A percentile compares a stretch with the other conserved stretches of the same genome.
Evolutionary conservation across 495 filamentous ascomycete genomes (phyloP).

Genomic region (Daldinia vernicosa): DNA sequence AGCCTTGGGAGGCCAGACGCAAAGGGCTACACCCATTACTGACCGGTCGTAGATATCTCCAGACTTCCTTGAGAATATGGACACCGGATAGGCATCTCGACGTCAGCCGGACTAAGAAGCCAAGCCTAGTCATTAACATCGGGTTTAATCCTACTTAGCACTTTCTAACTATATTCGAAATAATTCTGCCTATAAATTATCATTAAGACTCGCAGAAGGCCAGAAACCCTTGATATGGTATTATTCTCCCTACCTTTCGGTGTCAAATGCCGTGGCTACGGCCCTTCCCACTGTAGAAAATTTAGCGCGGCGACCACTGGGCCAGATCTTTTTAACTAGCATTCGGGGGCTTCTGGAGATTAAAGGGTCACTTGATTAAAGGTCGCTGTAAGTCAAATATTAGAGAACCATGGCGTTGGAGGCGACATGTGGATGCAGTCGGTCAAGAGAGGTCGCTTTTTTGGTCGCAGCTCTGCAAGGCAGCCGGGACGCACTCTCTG

Average conservation of each 20-base stretch:
- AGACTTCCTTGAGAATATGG: neutral
- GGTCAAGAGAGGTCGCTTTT: slow-evolving; percentile 22
- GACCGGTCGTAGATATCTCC: neutral
- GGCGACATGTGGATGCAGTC: slow-evolving; percentile 15
- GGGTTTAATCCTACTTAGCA: neutral
- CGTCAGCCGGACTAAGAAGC: neutral
- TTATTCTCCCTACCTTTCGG: neutral
- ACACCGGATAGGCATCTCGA: neutral
- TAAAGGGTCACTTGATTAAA: slow-evolving; percentile 34
- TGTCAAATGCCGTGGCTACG: neutral
- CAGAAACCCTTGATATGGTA: too few relatives aligned
- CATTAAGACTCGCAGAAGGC: too few relatives aligned
- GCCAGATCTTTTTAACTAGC: slow-evolving; percentile 1
- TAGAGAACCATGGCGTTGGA: slow-evolving; percentile 22
- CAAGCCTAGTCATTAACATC: neutral
- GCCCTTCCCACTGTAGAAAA: neutral
- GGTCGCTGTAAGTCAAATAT: slow-evolving; percentile 18
- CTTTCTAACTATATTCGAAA: neutral
- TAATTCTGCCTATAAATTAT: neutral
- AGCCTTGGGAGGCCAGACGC: neutral
- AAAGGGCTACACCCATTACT: slow-evolving; percentile 2
- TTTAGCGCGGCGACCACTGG: slow-evolving; percentile 1
- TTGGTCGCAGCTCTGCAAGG: slow-evolving; percentile 33
- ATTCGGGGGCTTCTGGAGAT: slow-evolving; percentile 13
- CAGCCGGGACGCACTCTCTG: slow-evolving; percentile 14